These are phyloP conservation scores for Colletotrichum sp. DNA, from an alignment of 2,329 filamentous ascomycete species.

Conservation along the genomic window DNA sequence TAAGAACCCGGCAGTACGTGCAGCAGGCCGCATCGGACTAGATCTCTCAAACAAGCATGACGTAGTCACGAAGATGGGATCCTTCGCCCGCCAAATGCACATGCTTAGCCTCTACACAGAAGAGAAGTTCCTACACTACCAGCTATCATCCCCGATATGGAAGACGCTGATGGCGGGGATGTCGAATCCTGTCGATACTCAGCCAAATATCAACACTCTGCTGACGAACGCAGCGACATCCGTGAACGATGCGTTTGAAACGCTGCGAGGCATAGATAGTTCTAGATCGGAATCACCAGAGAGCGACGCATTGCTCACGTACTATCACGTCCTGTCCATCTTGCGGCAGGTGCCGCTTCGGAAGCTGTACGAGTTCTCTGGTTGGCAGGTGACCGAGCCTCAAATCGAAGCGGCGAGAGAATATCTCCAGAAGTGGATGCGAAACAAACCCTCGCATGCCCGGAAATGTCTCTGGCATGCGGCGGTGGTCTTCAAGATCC, in stretches of 20 bases:
- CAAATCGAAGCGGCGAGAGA: background rate
- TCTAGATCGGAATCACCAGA: background rate
- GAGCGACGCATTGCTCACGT: background rate
- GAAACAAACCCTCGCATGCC: background rate
- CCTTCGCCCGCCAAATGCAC: background rate
- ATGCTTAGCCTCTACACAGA: background rate
- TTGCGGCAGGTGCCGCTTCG: background rate
- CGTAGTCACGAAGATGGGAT: background rate
- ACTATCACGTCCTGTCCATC: background rate
- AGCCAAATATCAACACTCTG: background rate
- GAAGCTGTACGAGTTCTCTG: background rate
- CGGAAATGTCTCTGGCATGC: background rate
- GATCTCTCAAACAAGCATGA: background rate
- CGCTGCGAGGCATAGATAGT: background rate
- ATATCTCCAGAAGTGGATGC: background rate
- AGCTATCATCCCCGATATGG: background rate
- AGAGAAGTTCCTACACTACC: background rate
- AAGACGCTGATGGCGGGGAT: background rate
- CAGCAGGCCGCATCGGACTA: background rate
- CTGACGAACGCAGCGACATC: background rate
- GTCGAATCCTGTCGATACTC: background rate
- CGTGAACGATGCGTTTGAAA: background rate
- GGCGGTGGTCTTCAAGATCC: background rate
- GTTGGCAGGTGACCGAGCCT: background rate
- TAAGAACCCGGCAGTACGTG: background rate